Percentiles rank a stretch among this genome's conserved stretches.
These are phyloP conservation scores for Myxozyma neotropica DNA, from an alignment of 805 yeast species.

Conservation along the genomic window DNA sequence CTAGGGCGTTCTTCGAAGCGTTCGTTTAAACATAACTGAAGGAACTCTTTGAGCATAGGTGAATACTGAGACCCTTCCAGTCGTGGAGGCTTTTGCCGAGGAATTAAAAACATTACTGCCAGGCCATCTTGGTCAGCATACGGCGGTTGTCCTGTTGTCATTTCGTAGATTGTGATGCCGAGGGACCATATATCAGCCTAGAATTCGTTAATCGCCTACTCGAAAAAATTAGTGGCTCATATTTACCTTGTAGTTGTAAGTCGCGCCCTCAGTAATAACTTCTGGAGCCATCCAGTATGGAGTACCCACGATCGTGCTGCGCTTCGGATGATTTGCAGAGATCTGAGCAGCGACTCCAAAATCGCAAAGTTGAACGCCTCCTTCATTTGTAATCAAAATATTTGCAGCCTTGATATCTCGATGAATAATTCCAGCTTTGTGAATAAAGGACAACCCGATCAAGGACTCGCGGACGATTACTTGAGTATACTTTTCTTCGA, in stretches of 20 bases:
- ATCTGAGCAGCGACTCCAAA: slow-evolving; percentile 98
- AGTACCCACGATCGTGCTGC: slow-evolving; percentile 86
- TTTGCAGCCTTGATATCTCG: slow-evolving; percentile 97
- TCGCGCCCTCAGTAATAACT: slow-evolving; percentile 49
- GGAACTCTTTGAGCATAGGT: slow-evolving; percentile 73
- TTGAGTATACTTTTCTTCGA: slow-evolving; percentile 82
- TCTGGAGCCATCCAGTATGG: slow-evolving; percentile 63
- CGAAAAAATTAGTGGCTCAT: neutral
- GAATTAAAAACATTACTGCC: slow-evolving; percentile 91
- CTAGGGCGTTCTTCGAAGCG: slow-evolving; percentile 83
- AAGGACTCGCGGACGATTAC: slow-evolving; percentile 84
- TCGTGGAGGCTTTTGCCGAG: slow-evolving; percentile 92
- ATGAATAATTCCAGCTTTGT: slow-evolving; percentile 87
- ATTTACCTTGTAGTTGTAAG: slow-evolving; percentile 53
- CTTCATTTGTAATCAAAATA: slow-evolving; percentile 83
- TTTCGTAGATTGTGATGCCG: slow-evolving; percentile 91
- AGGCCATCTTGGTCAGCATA: slow-evolving; percentile 92
- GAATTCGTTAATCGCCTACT: neutral
- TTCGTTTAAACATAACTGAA: slow-evolving; percentile 91
- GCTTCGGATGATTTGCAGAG: slow-evolving; percentile 68
- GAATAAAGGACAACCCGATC: slow-evolving; percentile 77
- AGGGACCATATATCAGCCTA: slow-evolving; percentile 94
- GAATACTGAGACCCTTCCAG: slow-evolving; percentile 88
- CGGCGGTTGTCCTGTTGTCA: slow-evolving; percentile 97
- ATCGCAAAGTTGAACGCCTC: slow-evolving; percentile 89